Evolutionary conservation across 2,329 filamentous ascomycete species (phyloP), one percentile per base, ranked within the genome.

Genomic region (Mycosphaerella sp.): DNA sequence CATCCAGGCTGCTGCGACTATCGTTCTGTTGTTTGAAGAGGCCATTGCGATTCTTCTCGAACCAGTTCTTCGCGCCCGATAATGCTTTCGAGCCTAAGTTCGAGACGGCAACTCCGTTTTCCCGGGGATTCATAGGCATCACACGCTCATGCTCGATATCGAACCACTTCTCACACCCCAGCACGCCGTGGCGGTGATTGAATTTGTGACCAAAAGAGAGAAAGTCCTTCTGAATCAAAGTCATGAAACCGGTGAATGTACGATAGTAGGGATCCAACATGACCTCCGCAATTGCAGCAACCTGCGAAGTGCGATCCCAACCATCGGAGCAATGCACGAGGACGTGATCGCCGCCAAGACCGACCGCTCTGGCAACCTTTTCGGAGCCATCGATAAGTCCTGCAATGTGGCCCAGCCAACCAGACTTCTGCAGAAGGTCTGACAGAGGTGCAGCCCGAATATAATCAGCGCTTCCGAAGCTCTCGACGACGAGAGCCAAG

Each of bases 151-250:
- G 91, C 68, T 96, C 89, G 26, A 89, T 81, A 14, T 82, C 78
- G 67, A 98, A 98, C 90, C 91, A 97, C 66, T 95, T 95, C 61
- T 97, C 92, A 60, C 88, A 88, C 66, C 84, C 89, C 52, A 97
- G 74, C 63, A 87, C 87, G 2, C 93, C 93, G 11, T 88, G 88
- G n/a, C 93, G 84, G 64, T 95, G 83, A 51, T 90, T 84, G 72
- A 98, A 98, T 85, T 95, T 96, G 72, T 98, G 92, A 1, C 93
- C 93, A 73, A 96, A 98, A 0, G 92, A 93, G 10, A 98, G 74
- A 89, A 93, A 98, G 67, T 98, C 93, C 70, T 98, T 98, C 71
- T 98, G 93, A 2, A 98, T 80, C 6, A 98, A 76, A 2, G 95
- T 84, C 63, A 97, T 91, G 70, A 97, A 98, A 0, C 93, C 93